These are phyloP conservation scores for Sanghuangporus weigelae DNA, from an alignment of 1,284 basidiomycete genomes.

Conservation along the genomic window DNA sequence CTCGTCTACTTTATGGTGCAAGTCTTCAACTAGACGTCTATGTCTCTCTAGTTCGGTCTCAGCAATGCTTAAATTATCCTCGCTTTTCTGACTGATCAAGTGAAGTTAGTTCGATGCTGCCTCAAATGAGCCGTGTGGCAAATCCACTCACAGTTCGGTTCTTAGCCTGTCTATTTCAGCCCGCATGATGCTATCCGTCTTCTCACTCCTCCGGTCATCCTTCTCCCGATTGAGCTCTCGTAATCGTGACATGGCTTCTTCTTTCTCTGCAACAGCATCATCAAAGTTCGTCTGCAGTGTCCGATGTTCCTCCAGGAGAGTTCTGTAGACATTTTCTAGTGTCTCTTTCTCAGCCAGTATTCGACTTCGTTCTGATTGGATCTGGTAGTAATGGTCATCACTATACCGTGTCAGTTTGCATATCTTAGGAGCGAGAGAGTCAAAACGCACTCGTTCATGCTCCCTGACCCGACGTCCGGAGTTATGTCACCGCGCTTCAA, in stretches of 20 bases:
- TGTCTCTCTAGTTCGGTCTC: conserved; percentile 81
- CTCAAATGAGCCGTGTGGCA: background rate
- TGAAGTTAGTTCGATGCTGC: conserved; percentile 21
- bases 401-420: conserved; percentile 31
- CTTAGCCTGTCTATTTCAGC: conserved; percentile 78
- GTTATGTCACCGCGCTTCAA: conserved; percentile 41
- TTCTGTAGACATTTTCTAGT: conserved; percentile 71
- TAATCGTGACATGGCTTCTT: conserved; percentile 57
- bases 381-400: conserved; percentile 80
- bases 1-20: conserved; percentile 79
- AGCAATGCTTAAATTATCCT: conserved; percentile 77
- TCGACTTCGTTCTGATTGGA: conserved; percentile 74
- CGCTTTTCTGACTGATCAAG: conserved; percentile 74
- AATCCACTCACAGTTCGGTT: conserved; percentile 64
- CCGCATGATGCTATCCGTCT: conserved; percentile 64
- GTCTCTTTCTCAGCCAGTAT: conserved; percentile 75
- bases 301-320: conserved; percentile 74
- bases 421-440: background rate
- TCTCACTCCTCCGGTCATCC: conserved; percentile 56
- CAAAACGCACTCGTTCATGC: conserved; percentile 67
- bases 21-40: conserved; percentile 57
- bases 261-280: conserved; percentile 65
- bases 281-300: conserved; percentile 65
- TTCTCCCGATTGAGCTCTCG: conserved; percentile 52
- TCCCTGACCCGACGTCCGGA: conserved; percentile 31